These are phyloP conservation scores for Thermothielavioides terrestris DNA, from an alignment of 495 filamentous ascomycete species.

Conservation along the genomic window DNA sequence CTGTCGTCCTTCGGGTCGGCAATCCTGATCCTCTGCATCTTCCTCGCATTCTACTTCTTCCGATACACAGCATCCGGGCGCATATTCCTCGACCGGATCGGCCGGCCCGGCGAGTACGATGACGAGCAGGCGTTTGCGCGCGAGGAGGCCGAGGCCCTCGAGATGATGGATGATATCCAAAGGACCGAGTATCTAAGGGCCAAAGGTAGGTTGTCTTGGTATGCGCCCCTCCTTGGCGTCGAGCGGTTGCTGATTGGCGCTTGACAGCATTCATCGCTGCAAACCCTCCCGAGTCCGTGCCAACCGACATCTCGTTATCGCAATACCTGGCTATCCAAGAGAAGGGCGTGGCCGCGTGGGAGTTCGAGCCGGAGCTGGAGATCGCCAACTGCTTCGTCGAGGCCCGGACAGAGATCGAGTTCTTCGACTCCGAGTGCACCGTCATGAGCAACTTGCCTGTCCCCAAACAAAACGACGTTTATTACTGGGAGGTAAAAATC, in stretches of 20 bases:
- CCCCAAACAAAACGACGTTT: slow-evolving; percentile 97
- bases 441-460: slow-evolving; percentile 95
- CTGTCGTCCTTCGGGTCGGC: slow-evolving; percentile 95
- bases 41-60: slow-evolving; percentile 88
- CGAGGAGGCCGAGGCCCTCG: slow-evolving; percentile 91
- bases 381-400: slow-evolving; percentile 99
- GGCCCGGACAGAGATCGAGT: slow-evolving; percentile 91
- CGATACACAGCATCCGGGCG: slow-evolving; percentile 79
- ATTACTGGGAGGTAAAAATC: slow-evolving; percentile 98
- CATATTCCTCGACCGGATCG: slow-evolving; percentile 89
- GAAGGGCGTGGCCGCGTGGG: slow-evolving; percentile 97
- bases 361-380: slow-evolving; percentile 95
- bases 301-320: slow-evolving; percentile 94
- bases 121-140: slow-evolving; percentile 88
- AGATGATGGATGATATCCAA: slow-evolving; percentile 90
- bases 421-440: slow-evolving; percentile 95
- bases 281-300: slow-evolving; percentile 89
- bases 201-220: slow-evolving; percentile 60
- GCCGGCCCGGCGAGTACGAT: slow-evolving; percentile 90
- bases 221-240: not conserved
- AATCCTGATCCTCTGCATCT: slow-evolving; percentile 67
- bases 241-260: slow-evolving; percentile 8
- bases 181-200: slow-evolving; percentile 85
- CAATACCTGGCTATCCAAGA: slow-evolving; percentile 98
- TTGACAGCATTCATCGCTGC: slow-evolving; percentile 77